Percentiles rank a stretch among this genome's conserved stretches.
These are phyloP conservation scores for Aechmea fasciata DNA, from an alignment of 176 grass and related monocot species.

Conservation along the genomic window DNA sequence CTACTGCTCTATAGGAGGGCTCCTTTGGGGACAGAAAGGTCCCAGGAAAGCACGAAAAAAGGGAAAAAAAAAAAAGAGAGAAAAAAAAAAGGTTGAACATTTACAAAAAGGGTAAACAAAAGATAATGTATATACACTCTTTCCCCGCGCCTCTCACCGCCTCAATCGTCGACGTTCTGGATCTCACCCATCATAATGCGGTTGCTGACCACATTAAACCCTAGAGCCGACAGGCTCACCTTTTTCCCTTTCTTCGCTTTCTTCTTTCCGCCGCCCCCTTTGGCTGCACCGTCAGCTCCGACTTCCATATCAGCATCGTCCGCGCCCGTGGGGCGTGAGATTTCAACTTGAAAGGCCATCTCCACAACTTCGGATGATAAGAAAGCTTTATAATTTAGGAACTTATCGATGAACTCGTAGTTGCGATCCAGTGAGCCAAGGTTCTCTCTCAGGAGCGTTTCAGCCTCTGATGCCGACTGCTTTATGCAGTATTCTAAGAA, in stretches of 20 bases:
- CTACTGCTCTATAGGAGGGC: slow-evolving; percentile 24
- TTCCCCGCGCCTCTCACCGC: not conserved
- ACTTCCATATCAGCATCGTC: slow-evolving; percentile 33
- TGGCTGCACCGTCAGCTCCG: not conserved
- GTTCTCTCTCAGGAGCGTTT: slow-evolving; percentile 71
- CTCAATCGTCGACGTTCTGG: slow-evolving; percentile 60
- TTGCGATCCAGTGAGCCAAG: slow-evolving; percentile 64
- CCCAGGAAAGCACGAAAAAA: slow-evolving; percentile 1
- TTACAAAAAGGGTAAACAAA: slow-evolving; percentile 26
- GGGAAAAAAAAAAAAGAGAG: slow-evolving; percentile 1
- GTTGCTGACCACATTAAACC: slow-evolving; percentile 97
- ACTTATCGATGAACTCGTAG: slow-evolving; percentile 77
- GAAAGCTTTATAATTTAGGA: slow-evolving; percentile 86
- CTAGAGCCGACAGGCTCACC: slow-evolving; percentile 59
- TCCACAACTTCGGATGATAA: slow-evolving; percentile 72
- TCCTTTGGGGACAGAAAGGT: slow-evolving; percentile 6
- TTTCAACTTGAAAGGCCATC: slow-evolving; percentile 55
- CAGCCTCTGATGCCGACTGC: slow-evolving; percentile 55
- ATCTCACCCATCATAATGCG: slow-evolving; percentile 99
- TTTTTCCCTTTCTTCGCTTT: slow-evolving; percentile 98
- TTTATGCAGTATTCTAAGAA: slow-evolving; percentile 95
- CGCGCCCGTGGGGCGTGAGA: not conserved
- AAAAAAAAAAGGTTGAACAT: slow-evolving; percentile 13
- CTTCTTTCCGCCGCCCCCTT: slow-evolving; percentile 52
- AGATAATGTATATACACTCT: slow-evolving; percentile 46